Conservation (phyloP, 2,329 filamentous ascomycete genomes). For the Sordariomycetes sp. region DNA sequence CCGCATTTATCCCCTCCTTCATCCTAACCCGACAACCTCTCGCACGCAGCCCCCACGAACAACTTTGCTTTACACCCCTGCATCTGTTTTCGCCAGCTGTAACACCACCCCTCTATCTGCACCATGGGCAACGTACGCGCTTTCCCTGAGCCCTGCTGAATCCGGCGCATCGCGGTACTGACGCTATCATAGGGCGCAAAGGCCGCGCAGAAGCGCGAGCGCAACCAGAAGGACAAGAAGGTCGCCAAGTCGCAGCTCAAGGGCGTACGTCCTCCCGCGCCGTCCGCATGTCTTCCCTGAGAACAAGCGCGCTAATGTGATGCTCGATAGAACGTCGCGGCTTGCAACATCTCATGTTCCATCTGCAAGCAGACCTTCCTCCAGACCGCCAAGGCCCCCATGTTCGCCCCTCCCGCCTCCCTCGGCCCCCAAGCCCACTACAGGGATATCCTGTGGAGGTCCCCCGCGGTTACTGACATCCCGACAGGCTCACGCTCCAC, state of each 20-base stretch:
- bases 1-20: not conserved
- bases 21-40: not conserved
- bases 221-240: slow-evolving; percentile 49
- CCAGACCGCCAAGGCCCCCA: slow-evolving; percentile 60
- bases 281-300: not conserved
- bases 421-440: not conserved
- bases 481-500: slow-evolving; percentile 50
- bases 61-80: not conserved
- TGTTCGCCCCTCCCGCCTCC: slow-evolving; percentile 29
- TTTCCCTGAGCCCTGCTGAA: not conserved
- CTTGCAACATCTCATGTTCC: slow-evolving; percentile 64
- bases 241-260: slow-evolving; percentile 57
- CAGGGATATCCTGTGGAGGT: too few relatives aligned
- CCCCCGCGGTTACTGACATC: not conserved
- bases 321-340: slow-evolving; percentile 48
- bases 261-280: slow-evolving; percentile 30
- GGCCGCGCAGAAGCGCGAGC: slow-evolving; percentile 60
- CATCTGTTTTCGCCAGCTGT: not conserved
- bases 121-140: slow-evolving; percentile 4
- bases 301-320: not conserved
- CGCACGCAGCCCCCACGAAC: not conserved
- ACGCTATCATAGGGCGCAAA: slow-evolving; percentile 41
- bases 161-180: not conserved
- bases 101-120: not conserved
- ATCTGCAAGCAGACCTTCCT: slow-evolving; percentile 70